These are phyloP conservation scores for Fusarium compactum DNA, from an alignment of 2,329 filamentous ascomycete genomes.

Conservation along the genomic window DNA sequence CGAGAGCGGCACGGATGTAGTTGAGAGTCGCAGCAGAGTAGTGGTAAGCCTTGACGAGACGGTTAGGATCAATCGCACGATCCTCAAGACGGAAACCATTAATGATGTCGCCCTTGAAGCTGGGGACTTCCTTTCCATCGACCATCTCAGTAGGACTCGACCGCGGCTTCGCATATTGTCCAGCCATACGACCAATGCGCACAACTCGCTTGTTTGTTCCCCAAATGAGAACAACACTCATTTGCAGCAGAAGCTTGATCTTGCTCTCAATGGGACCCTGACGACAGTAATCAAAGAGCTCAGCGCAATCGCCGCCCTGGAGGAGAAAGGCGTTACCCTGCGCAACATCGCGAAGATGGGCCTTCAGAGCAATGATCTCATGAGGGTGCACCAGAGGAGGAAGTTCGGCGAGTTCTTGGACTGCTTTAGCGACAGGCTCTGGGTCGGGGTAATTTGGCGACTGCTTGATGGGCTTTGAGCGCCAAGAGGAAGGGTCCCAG, in stretches of 20 bases:
- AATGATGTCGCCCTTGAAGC: slow-evolving; percentile 94
- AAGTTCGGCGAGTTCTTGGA: slow-evolving; percentile 73
- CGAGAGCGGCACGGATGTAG: slow-evolving; percentile 85
- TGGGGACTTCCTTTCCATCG: slow-evolving; percentile 83
- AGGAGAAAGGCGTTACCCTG: slow-evolving; percentile 91
- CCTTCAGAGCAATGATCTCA: slow-evolving; percentile 84
- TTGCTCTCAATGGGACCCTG: slow-evolving; percentile 92
- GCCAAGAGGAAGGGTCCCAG: slow-evolving; percentile 78
- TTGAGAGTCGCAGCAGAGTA: slow-evolving; percentile 95
- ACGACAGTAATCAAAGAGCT: slow-evolving; percentile 96
- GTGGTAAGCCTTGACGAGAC: slow-evolving; percentile 92
- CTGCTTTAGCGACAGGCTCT: slow-evolving; percentile 68
- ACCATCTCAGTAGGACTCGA: slow-evolving; percentile 88
- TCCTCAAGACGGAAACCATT: slow-evolving; percentile 87
- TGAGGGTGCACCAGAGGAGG: slow-evolving; percentile 83
- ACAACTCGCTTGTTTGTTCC: slow-evolving; percentile 85
- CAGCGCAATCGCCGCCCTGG: slow-evolving; percentile 96
- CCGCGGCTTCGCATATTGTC: slow-evolving; percentile 96
- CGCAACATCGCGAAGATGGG: slow-evolving; percentile 85
- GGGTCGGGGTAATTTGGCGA: slow-evolving; percentile 76
- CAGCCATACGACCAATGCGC: slow-evolving; percentile 94
- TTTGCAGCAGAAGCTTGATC: slow-evolving; percentile 95
- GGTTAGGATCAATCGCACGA: slow-evolving; percentile 81
- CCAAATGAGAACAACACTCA: slow-evolving; percentile 96
- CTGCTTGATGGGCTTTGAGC: slow-evolving; percentile 83